Evolutionary conservation across 2,329 filamentous ascomycete species (phyloP), one percentile per base, ranked within the genome.

Genomic region (Botryotinia globosa): DNA sequence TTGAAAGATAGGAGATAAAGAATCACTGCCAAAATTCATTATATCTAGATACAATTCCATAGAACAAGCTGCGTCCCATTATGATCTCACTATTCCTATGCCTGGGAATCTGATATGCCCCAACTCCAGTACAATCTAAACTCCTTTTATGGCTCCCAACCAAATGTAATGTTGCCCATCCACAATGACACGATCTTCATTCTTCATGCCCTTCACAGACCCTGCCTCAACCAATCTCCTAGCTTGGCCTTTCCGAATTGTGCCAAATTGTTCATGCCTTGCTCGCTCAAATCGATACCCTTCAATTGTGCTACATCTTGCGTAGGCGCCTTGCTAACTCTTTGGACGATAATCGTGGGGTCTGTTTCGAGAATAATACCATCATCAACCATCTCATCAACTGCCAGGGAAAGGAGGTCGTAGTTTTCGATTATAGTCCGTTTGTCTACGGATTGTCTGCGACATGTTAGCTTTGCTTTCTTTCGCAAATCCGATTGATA

Each of bases 341-440:
- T 87, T 81, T 94, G 94, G 66, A 95, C 92, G 77, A 99, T 93
- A 79, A 97, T 92, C 76, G 96, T 95, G 1, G 96, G 94, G 82
- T 99, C 96, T 0, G 95, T 98, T 85, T 99, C 96, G 74, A 99
- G 89, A 78, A 99, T 95, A 81, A 98, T 97, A 74, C 96, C 96
- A 80, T 97, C 94, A 83, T 97, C 94, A 71, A 97, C 89, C 75
- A 97, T 95, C 83, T 99, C 96, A 83, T 99, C 96, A 76, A 99
- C 93, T 62, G 94, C 93, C 71, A 99, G 89, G 22, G 94, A 92
- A 75, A 98, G 93, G 34, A 98, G 88, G 83, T 98, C 96, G 86
- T 98, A 99, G 88, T 98, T 98, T 84, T 99, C 96, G 80, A 98
- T 91, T 77, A 98, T 94, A 73, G 96, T 98, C 77, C 96, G 91